Conservation (phyloP, 176 grass and related monocot genomes). For the Eleusine coracana region DNA sequence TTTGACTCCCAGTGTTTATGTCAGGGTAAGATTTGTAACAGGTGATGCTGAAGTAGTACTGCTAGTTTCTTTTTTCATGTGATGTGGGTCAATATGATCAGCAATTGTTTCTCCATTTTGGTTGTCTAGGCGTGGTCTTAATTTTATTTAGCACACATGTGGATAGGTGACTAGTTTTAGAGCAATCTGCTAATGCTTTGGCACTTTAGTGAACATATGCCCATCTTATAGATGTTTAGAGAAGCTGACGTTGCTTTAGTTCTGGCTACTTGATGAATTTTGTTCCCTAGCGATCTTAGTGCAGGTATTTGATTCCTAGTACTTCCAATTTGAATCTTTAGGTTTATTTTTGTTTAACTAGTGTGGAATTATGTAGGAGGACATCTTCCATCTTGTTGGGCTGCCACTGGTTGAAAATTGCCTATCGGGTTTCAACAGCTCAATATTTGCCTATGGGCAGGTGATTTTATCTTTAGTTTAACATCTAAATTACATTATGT, state of each 20-base stretch:
- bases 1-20: neutral
- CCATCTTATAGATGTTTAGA: neutral
- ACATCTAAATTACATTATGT: slow-evolving; percentile 21
- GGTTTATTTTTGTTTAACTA: slow-evolving; percentile 25
- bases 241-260: neutral
- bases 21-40: neutral
- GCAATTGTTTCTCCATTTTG: neutral
- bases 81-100: neutral
- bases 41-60: neutral
- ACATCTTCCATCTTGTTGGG: slow-evolving; percentile 85
- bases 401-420: slow-evolving; percentile 91
- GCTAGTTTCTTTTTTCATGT: neutral
- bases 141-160: neutral
- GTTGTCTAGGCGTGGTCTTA: neutral
- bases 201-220: neutral
- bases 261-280: neutral
- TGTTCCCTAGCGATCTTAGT: neutral
- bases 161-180: neutral
- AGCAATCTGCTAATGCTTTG: neutral
- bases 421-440: slow-evolving; percentile 94
- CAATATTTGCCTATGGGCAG: slow-evolving; percentile 99
- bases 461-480: slow-evolving; percentile 42
- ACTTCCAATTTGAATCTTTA: neutral
- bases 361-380: slow-evolving; percentile 58
- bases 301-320: neutral